Base-by-base conservation (phyloP, 352 stramenopile genomes). In the Pythium sp. region DNA sequence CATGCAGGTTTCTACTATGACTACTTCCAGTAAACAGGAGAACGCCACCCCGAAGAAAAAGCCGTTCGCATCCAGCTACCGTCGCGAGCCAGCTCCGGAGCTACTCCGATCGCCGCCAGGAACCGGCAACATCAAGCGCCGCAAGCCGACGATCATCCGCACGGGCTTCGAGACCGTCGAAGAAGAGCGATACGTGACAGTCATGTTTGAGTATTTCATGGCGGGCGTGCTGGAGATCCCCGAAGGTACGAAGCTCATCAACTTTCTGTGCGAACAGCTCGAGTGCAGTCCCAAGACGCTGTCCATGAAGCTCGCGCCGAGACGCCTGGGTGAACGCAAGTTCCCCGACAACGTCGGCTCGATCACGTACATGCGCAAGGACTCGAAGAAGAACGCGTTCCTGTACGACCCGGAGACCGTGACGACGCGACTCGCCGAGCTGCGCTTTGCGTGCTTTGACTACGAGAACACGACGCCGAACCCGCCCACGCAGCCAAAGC, bases 261-360 rank as follows among this genome's bases (percentile, higher is more conserved):
- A 28, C 47, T 92, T 86, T 49, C 57, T 92, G 3, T 89, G 82
- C 60, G 77, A 78, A 46, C 77, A 90, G 61, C 73, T 92, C 15
- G 58, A 71, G 7, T 90, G 80, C 56, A 78, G 73, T 2, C 69
- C 77, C 22, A 87, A 86, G 73, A 80, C 79, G 46, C 62, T 92
- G 24, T 90, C 82, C 5, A 88, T 91, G 76, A 92, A 92, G 69
- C 72, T 92, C 9, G 84, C 84, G 20, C 80, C 82, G 8, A 76
- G 74, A 22, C 74, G 76, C 14, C 77, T 82, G 60, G 73, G 75
- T 15, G 78, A 90, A 51, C 73, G 72, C 65, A 84, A 81, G 49
- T 89, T 92, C 64, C 80, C 82, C 0, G 72, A 86, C 41, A 87
- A 85, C 43, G 72, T 90, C 41, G 84, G 80, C 28, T 80, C 67